Base-by-base conservation (phyloP, 371 early-diverging fungal genomes). In the Capillidium rhysosporum region DNA sequence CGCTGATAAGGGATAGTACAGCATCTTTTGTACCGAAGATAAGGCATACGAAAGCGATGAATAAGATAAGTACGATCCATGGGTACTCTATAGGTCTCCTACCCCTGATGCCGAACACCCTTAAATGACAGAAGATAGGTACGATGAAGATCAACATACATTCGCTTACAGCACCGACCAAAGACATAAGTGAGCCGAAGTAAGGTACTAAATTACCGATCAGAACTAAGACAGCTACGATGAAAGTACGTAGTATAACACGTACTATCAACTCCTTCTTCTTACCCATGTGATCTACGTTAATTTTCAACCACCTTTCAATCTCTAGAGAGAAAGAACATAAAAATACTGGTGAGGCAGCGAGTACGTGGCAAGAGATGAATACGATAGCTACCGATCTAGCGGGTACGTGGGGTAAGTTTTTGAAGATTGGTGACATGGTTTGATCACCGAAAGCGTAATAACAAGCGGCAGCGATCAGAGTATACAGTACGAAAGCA, bases 281-380 rank as follows among this genome's bases (percentile, higher is more conserved):
- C 23, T 61, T 61, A 18, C 75, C 71, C n/a, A 72, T 66, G 12
- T 69, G 66, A 20, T 64, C 73, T 0, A 76, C 70, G 16, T 67
- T 67, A 26, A 82, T 83, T 79, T 24, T 77, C 58, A 56, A 80
- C 80, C 26, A 79, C 63, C 21, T 84, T 73, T 56, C 89, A 81
- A 1, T 85, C 77, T 1, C 87, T 84, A 49, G 82, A 57, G 49
- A 86, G 56, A 92, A 82, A 1, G 86, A 79, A 0, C 89, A 86
- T 46, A 84, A 56, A 49, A 87, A 65, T 23, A 89, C 71, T 10
- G 90, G 89, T 16, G 80, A 73, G 7, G 89, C 87, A 25, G 80
- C 61, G 4, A 89, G 58, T 10, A 89, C 87, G 57, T 89, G 89
- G 18, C 79, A 61, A 0, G 87, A 84, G 59, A 89, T 81, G 60